Evolutionary conservation across 305 asterid species (phyloP).

Genomic region (Solanum hybrid): DNA sequence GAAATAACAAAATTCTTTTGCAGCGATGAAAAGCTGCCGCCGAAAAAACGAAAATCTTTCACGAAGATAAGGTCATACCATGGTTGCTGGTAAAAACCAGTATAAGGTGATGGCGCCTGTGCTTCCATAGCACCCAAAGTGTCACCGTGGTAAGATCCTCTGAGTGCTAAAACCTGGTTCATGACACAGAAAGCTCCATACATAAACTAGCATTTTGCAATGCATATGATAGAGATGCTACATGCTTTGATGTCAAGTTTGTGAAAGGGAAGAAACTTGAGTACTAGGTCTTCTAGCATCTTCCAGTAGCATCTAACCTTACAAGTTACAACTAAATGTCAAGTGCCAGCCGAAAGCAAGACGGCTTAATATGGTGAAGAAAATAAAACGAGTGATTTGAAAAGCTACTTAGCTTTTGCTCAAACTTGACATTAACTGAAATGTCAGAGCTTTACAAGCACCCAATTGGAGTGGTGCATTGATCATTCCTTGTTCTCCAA

Average conservation of each 20-base stretch:
- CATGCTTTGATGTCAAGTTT: background rate
- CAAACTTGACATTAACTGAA: background rate
- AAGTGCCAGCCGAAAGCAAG: background rate
- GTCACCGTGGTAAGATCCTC: conserved; percentile 97
- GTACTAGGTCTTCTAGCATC: background rate
- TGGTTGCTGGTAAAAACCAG: conserved; percentile 97
- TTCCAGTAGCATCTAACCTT: background rate
- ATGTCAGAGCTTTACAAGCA: background rate
- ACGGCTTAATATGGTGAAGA: background rate
- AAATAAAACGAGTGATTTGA: conserved; percentile 1
- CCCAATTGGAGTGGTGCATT: background rate
- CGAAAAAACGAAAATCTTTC: background rate
- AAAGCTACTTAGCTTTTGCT: background rate
- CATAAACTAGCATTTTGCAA: conserved; percentile 7
- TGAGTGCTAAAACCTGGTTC: conserved; percentile 81
- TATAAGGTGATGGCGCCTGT: conserved; percentile 92
- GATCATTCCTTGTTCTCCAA: background rate
- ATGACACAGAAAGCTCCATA: conserved; percentile 8
- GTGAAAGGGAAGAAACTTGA: conserved; percentile 1
- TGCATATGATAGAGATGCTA: background rate
- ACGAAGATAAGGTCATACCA: conserved; percentile 43
- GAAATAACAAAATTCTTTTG: background rate
- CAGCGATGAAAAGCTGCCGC: background rate
- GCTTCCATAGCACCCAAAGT: conserved; percentile 99
- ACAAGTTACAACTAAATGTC: background rate